Evolutionary conservation across 108 stramenopile species (phyloP), one percentile per base, ranked within the genome.

Genomic region (Mediolabrus comicus): DNA sequence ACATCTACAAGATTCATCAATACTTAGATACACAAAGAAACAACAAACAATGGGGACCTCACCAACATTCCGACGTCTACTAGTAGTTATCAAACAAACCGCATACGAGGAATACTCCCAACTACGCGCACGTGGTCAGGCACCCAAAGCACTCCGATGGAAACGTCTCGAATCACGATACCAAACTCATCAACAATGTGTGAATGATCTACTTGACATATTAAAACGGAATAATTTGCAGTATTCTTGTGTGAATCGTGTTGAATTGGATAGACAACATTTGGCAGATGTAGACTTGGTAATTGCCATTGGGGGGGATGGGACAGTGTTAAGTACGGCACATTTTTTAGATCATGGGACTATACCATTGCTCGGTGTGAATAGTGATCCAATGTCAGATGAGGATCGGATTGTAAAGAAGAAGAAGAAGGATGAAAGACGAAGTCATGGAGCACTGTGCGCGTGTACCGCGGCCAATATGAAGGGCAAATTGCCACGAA

Each of bases 241-340:
- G 16, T 96, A 89, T 67, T 80, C 79, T 12, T 87, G 92, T 63
- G 95, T 98, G 35, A 95, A 92, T 69, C 91, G 98, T n/a, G 95
- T 96, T 13, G 98, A 97, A 67, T 67, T 98, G 43, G 96, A 96
- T 77, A 88, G 98, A 56, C 95, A 97, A 68, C 95, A 96, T 80
- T 72, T 96, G 64, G 80, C 89, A 4, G 88, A 95, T 83, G 83
- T 91, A 22, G 98, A 98, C 71, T 72, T 98, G 53, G 80, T 98
- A 51, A 84, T 98, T 53, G 90, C 98, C 0, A 92, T 98, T 19
- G 98, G 98, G 3, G 98, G 98, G 2, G 98, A 98, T 81, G 98
- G 98, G 28, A 98, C 98, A 7, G 95, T 92, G 4, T 80, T 98
- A 41, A 88, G 86, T 53, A 69, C 88, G 7, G 92, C 92, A 13